A percentile compares a stretch with the other conserved stretches of the same genome.
Evolutionary conservation across 2,329 filamentous ascomycete species (phyloP).

Genomic region (Botrytis paeoniae): DNA sequence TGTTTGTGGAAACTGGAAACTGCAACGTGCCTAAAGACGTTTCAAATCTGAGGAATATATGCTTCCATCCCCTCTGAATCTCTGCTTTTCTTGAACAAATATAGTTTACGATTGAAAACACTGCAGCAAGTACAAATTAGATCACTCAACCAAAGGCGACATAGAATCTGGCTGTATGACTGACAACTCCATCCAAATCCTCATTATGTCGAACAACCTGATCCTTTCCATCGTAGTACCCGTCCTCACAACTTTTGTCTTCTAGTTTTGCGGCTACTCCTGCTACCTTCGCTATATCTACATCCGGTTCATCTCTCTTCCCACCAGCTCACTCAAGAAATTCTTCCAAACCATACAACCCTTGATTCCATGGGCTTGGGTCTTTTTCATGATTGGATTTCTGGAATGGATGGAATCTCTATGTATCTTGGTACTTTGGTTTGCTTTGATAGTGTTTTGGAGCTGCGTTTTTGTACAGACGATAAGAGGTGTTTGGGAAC

Average conservation of each 20-base stretch:
- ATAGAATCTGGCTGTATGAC: background rate
- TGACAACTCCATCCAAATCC: background rate
- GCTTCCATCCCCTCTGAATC: background rate
- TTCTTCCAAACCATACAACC: background rate
- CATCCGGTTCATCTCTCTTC: background rate
- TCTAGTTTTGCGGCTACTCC: background rate
- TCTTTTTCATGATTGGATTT: background rate
- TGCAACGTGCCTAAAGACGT: background rate
- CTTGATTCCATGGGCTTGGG: background rate
- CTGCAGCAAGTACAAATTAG: background rate
- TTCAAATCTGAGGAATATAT: background rate
- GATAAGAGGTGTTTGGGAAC: background rate
- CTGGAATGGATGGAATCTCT: background rate
- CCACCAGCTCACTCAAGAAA: background rate
- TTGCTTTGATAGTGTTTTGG: background rate
- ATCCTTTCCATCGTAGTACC: background rate
- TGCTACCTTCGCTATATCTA: background rate
- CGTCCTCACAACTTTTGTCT: background rate
- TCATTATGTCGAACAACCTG: background rate
- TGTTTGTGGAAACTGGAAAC: background rate
- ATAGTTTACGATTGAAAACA: background rate
- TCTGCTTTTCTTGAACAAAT: background rate
- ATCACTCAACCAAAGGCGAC: too few species aligned
- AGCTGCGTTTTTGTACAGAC: background rate
- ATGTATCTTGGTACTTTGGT: background rate